Evolutionary conservation across 1,139 yeast species (phyloP).

Genomic region (Kodamaea arcana): DNA sequence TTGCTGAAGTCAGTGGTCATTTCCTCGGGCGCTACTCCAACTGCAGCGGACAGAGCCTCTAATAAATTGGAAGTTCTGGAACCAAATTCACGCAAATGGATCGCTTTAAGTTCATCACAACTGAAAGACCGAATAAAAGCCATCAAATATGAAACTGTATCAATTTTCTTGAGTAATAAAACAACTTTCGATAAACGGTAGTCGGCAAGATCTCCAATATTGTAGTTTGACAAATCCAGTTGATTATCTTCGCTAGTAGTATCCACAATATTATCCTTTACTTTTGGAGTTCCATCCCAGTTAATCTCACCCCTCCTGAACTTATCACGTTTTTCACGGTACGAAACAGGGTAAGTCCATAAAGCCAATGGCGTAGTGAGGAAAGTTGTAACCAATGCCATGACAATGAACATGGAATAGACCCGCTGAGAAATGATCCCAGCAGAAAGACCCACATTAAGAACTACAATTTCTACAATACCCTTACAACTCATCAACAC

Average conservation of each 20-base stretch:
- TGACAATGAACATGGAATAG: slow-evolving; percentile 75
- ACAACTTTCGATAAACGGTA: slow-evolving; percentile 23
- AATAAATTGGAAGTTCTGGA: slow-evolving; percentile 66
- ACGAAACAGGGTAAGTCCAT: slow-evolving; percentile 54
- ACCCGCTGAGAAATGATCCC: slow-evolving; percentile 59
- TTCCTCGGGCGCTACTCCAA: slow-evolving; percentile 12
- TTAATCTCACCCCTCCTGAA: slow-evolving; percentile 37
- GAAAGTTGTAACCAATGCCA: slow-evolving; percentile 75
- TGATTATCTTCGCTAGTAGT: slow-evolving; percentile 1
- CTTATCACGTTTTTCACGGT: slow-evolving; percentile 49
- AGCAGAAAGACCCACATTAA: slow-evolving; percentile 69
- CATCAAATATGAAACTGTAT: slow-evolving; percentile 32
- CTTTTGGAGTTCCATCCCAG: slow-evolving; percentile 30
- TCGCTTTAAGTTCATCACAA: slow-evolving; percentile 43
- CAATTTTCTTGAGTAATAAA: slow-evolving; percentile 28
- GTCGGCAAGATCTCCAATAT: slow-evolving; percentile 15
- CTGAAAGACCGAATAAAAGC: slow-evolving; percentile 23
- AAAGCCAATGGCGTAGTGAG: slow-evolving; percentile 70
- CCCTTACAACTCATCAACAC: slow-evolving; percentile 88
- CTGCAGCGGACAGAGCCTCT: slow-evolving; percentile 48
- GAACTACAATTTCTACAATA: slow-evolving; percentile 75
- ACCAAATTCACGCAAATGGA: slow-evolving; percentile 55
- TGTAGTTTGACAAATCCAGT: slow-evolving; percentile 8
- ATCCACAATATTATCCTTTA: slow-evolving; percentile 1
- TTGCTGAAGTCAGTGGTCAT: slow-evolving; percentile 26